Percentiles rank a stretch among this genome's conserved stretches.
phyloP scores from a whole-genome alignment of 176 grass and related monocot genomes.

The Tuctoria greenei region DNA sequence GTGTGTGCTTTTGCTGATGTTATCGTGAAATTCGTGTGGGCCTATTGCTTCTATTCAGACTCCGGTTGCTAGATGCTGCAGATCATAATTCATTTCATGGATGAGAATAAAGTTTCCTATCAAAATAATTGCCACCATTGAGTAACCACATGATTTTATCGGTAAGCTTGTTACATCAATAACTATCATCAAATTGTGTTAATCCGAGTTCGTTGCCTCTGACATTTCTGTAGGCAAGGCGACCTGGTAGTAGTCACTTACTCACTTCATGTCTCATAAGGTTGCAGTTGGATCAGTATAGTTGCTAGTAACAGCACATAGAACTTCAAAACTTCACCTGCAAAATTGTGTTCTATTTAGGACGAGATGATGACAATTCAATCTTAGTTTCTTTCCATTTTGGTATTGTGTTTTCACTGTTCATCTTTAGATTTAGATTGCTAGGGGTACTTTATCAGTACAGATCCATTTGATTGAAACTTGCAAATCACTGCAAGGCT shows the following conservation, averaged over 20 bases:
- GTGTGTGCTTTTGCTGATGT: neutral
- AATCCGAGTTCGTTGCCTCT: neutral
- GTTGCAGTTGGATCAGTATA: neutral
- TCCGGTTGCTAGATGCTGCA: slow-evolving; percentile 3
- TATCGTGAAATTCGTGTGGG: neutral
- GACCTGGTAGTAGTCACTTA: no score
- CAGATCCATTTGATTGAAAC: neutral
- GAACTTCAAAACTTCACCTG: neutral
- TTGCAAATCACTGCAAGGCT: neutral
- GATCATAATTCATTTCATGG: neutral
- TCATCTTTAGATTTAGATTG: neutral
- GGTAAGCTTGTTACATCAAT: neutral
- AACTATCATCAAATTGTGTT: neutral
- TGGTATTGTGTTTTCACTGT: neutral
- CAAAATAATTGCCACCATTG: neutral
- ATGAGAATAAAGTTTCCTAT: neutral
- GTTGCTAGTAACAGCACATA: neutral
- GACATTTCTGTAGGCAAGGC: neutral
- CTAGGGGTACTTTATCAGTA: neutral
- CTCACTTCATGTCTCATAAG: neutral
- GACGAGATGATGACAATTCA: neutral
- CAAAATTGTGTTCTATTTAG: neutral
- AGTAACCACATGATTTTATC: neutral
- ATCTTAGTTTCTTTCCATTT: neutral
- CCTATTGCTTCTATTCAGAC: neutral